These are phyloP conservation scores for Sporothrix pseudoabietina DNA, from an alignment of 2,329 filamentous ascomycete genomes.

Conservation along the genomic window DNA sequence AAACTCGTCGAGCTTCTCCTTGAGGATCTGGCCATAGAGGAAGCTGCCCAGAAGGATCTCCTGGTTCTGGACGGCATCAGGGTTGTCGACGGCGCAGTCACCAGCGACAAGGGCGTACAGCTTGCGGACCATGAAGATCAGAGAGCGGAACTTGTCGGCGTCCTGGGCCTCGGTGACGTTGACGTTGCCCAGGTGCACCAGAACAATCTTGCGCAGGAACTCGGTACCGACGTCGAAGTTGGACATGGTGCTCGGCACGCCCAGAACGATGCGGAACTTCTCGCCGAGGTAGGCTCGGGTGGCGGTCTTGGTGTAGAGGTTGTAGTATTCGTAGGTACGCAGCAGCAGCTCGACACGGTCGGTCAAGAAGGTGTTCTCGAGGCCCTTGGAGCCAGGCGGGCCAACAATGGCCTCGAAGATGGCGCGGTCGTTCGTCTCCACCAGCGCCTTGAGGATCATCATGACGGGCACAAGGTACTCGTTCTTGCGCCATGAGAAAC, in stretches of 20 bases:
- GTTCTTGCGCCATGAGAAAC: conserved; percentile 97
- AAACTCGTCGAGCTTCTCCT: conserved; percentile 91
- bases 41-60: conserved; percentile 93
- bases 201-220: conserved; percentile 84
- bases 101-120: conserved; percentile 90
- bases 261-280: conserved; percentile 87
- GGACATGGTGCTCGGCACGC: conserved; percentile 78
- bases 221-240: conserved; percentile 89
- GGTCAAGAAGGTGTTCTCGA: conserved; percentile 88
- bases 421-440: conserved; percentile 94
- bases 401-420: conserved; percentile 95
- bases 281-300: conserved; percentile 84
- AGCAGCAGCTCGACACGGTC: conserved; percentile 91
- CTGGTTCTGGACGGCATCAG: conserved; percentile 94
- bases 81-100: conserved; percentile 91
- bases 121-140: conserved; percentile 95
- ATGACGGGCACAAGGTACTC: conserved; percentile 94
- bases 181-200: conserved; percentile 86
- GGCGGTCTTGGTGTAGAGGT: conserved; percentile 76
- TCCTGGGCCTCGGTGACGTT: conserved; percentile 84
- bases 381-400: conserved; percentile 70
- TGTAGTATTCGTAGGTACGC: conserved; percentile 90
- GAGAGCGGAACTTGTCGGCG: conserved; percentile 87
- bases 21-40: conserved; percentile 91
- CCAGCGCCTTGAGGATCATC: conserved; percentile 94